A percentile compares a stretch with the other conserved stretches of the same genome.
Conservation (phyloP, 2,329 filamentous ascomycete genomes). For the Trichophyton simii region DNA sequence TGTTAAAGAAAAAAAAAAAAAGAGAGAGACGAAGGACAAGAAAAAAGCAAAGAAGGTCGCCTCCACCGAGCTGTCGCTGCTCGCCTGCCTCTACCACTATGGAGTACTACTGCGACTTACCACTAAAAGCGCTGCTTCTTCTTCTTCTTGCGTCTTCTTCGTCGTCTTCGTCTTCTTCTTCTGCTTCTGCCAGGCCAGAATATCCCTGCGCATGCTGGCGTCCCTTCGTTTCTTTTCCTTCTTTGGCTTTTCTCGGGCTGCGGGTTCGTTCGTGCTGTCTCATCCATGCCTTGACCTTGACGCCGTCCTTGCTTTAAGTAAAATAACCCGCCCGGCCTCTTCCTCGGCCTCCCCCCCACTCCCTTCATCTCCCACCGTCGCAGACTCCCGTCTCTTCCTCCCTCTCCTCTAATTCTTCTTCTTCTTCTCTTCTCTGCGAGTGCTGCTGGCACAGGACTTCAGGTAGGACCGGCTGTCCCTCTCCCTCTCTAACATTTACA, state of each 20-base stretch:
- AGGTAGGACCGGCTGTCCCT: neutral
- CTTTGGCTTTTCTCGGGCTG: neutral
- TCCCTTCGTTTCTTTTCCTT: neutral
- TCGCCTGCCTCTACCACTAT: neutral
- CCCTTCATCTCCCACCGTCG: neutral
- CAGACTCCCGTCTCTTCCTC: neutral
- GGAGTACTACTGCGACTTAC: no score
- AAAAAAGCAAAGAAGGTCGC: neutral
- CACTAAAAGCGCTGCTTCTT: neutral
- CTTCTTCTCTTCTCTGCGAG: neutral
- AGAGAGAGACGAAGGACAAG: neutral
- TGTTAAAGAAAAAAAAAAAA: neutral
- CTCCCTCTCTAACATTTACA: no score
- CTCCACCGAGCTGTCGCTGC: neutral
- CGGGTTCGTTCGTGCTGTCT: no score
- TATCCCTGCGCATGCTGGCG: no score
- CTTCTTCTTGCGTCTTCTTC: neutral
- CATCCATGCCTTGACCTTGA: no score
- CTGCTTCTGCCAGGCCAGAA: neutral
- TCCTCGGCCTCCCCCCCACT: neutral
- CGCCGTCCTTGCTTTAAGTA: neutral
- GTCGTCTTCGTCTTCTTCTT: neutral
- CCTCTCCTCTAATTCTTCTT: neutral
- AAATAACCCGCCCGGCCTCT: neutral
- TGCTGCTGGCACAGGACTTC: neutral